Evolutionary conservation across 1,284 basidiomycete species (phyloP).

Genomic region (Rhodotorula sp.): DNA sequence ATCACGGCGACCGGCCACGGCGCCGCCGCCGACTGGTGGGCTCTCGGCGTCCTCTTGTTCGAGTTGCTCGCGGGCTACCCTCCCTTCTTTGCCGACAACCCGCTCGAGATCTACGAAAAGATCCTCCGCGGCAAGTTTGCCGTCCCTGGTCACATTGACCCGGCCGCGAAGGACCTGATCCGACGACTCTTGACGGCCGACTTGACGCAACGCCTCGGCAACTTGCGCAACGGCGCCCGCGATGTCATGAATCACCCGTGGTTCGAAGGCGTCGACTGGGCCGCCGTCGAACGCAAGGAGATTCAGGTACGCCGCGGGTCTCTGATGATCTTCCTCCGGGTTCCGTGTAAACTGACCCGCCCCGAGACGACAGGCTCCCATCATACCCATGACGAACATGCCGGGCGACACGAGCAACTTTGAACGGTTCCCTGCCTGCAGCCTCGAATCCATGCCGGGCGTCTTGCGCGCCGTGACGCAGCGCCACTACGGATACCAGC

Average conservation of each 20-base stretch:
- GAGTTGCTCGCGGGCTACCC: conserved; percentile 84
- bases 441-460: conserved; percentile 42
- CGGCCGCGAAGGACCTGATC: conserved; percentile 44
- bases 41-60: conserved; percentile 92
- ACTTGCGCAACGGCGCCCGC: conserved; percentile 42
- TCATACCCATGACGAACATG: conserved; percentile 41
- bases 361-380: conserved; percentile 41
- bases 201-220: conserved; percentile 45
- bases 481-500: conserved; percentile 25
- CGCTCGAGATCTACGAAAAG: conserved; percentile 46
- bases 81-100: conserved; percentile 45
- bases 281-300: conserved; percentile 37
- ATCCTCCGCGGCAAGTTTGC: conserved; percentile 42
- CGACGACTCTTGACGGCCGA: conserved; percentile 43
- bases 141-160: conserved; percentile 43
- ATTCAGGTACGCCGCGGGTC: conserved; percentile 15
- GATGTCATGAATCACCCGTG: conserved; percentile 47
- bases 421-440: conserved; percentile 43
- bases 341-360: not conserved
- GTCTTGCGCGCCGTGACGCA: conserved; percentile 36
- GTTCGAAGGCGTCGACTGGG: conserved; percentile 48
- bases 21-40: conserved; percentile 84
- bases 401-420: conserved; percentile 46
- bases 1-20: conserved; percentile 54
- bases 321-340: not conserved